Evolutionary conservation across 495 filamentous ascomycete genomes (phyloP).

Genomic region (Neurospora sp.): DNA sequence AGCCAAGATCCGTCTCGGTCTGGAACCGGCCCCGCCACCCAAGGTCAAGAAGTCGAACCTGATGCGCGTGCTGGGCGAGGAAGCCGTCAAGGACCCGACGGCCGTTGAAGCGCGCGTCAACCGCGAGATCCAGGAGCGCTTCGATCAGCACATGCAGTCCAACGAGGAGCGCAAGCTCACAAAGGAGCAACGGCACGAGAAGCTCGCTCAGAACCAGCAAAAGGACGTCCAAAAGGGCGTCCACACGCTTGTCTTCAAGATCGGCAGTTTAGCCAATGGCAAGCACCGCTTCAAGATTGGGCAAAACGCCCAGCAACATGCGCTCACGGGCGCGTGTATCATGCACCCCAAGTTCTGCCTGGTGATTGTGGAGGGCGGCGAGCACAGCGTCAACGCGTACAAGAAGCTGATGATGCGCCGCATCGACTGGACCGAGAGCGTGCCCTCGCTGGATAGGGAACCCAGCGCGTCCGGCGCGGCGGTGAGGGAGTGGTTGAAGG

Average conservation of each 20-base stretch:
- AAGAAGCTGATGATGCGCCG: conserved; percentile 82
- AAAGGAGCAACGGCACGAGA: conserved; percentile 82
- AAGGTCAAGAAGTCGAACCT: conserved; percentile 94
- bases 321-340: conserved; percentile 77
- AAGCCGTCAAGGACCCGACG: conserved; percentile 95
- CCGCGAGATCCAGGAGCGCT: conserved; percentile 77
- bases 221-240: conserved; percentile 82
- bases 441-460: conserved; percentile 51
- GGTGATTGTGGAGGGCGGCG: conserved; percentile 85
- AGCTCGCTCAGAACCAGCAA: conserved; percentile 72
- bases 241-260: conserved; percentile 73
- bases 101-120: conserved; percentile 93
- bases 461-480: conserved; percentile 24
- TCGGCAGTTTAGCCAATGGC: conserved; percentile 78
- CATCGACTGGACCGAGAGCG: conserved; percentile 89
- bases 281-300: conserved; percentile 87
- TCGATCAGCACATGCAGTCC: conserved; percentile 57
- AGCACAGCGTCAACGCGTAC: conserved; percentile 68
- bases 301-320: conserved; percentile 81
- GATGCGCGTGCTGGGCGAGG: conserved; percentile 95
- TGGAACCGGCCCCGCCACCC: conserved; percentile 79
- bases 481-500: conserved; percentile 61
- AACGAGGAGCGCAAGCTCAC: conserved; percentile 88
- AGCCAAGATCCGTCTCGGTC: conserved; percentile 85
- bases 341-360: conserved; percentile 80